Base-by-base conservation (phyloP, 768 basidiomycete genomes). In the Kwoniella europaea region DNA sequence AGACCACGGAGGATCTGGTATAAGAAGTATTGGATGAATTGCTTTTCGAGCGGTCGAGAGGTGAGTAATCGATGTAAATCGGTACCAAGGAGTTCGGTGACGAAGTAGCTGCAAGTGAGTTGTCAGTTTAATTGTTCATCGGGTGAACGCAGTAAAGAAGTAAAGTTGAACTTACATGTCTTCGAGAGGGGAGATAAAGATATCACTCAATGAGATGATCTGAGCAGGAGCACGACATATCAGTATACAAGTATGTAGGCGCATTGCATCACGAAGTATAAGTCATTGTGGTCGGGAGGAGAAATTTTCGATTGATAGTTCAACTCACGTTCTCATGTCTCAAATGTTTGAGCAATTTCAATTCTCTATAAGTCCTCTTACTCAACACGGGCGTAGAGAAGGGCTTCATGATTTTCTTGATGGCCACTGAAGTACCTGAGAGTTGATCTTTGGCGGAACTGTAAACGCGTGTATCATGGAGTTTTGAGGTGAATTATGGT, bases 391-490 rank as follows among this genome's bases (percentile, higher is more conserved):
- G 95, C 6, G 97, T 98, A 82, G 84, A 85, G 86, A 99, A 99
- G 7, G 97, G 97, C 85, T 99, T 99, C 96, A 98, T 98, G 87
- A 98, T 99, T 90, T 98, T 98, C 89, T 99, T 99, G 87, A 99
- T 95, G 80, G 97, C 97, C 68, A 96, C 95, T 18, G 93, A 92
- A 57, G 93, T 89, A 53, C 90, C 91, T 10, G 94, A 96, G 65
- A 98, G 89, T 84, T 98, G 95, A 84, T 96, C 92, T 84, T 94
- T 95, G 43, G 93, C 91, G 18, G 94, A 95, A 79, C 94, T 96
- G 76, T 27, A 43, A 16, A 43, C 54, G n/a, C 35, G n/a, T 16
- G 66, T 22, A 24, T 16, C 56, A n/a, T 18, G 43, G 57, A 62
- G 60, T 16, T 43, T 43, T 20, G 43, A 13, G 27, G 24, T 27